Percentiles rank a stretch among this genome's conserved stretches.
phyloP scores from a whole-genome alignment of 2,329 filamentous ascomycete species.

The Trichoderma koningii region DNA sequence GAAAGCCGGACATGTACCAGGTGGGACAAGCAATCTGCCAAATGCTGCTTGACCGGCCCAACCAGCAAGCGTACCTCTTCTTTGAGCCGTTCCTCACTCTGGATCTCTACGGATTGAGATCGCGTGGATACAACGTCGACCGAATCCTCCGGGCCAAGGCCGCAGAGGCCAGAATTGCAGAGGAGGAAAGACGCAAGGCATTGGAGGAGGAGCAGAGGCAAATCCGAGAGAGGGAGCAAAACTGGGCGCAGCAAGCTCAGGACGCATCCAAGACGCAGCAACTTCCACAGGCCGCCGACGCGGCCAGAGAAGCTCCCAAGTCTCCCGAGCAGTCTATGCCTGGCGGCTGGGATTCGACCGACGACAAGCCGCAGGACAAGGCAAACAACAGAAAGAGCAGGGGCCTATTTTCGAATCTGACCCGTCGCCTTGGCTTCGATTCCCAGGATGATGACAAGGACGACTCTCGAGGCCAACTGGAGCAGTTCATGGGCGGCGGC shows the following conservation, averaged over 20 bases:
- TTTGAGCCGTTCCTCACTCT: constrained; percentile 89
- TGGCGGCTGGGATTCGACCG: constrained; percentile 72
- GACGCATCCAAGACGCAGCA: constrained; percentile 38
- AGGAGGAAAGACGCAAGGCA: constrained; percentile 75
- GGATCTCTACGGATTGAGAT: constrained; percentile 76
- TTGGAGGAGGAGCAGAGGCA: constrained; percentile 71
- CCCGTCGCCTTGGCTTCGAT: constrained; percentile 69
- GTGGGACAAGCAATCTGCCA: constrained; percentile 85
- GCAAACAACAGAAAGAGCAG: constrained; percentile 48
- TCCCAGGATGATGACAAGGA: constrained; percentile 42
- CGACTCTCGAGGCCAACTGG: constrained; percentile 45
- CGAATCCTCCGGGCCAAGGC: constrained; percentile 87
- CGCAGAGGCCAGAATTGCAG: constrained; percentile 82
- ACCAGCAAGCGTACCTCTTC: constrained; percentile 85
- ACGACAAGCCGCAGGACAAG: constrained; percentile 43
- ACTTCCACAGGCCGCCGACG: constrained; percentile 36
- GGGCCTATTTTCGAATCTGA: constrained; percentile 69
- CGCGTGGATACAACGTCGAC: constrained; percentile 94
- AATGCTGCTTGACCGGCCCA: constrained; percentile 77
- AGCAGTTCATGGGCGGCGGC: constrained; percentile 47
- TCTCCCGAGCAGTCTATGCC: constrained; percentile 61
- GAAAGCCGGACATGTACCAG: constrained; percentile 81
- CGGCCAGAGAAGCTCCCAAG: constrained; percentile 45
- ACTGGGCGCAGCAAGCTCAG: constrained; percentile 41
- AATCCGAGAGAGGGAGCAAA: constrained; percentile 58